These are phyloP conservation scores for Miamiensis avidus DNA, from an alignment of 169 alveolate species.

Conservation along the genomic window DNA sequence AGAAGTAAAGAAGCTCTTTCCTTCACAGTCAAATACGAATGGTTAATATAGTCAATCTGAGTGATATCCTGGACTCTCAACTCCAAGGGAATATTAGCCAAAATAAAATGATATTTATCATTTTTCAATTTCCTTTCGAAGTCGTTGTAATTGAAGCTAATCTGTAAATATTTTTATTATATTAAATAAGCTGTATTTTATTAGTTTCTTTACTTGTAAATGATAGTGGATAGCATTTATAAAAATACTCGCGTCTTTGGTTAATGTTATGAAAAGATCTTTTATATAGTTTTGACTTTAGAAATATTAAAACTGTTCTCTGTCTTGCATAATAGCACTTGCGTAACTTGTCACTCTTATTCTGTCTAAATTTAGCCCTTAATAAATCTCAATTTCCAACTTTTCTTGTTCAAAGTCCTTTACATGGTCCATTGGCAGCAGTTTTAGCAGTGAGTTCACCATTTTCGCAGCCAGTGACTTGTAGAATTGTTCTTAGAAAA, in stretches of 20 bases:
- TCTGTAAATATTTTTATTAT: neutral
- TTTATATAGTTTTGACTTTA: no score
- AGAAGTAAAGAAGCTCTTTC: constrained; percentile 21
- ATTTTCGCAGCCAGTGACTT: neutral
- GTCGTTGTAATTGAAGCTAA: neutral
- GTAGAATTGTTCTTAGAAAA: constrained; percentile 1
- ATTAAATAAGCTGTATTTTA: neutral
- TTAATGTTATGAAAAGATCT: neutral
- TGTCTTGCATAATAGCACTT: neutral
- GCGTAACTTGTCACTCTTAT: neutral
- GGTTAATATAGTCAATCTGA: neutral
- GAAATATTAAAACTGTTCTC: no score
- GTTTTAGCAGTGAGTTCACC: neutral
- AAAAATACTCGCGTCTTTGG: neutral
- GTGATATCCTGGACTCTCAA: neutral
- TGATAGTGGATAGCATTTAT: neutral
- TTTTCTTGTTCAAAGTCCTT: neutral
- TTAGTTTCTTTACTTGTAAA: neutral
- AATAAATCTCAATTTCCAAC: neutral
- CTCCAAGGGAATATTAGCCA: neutral
- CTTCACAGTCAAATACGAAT: neutral
- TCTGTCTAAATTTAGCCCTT: neutral
- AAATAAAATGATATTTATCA: constrained; percentile 11
- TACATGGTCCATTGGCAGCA: neutral
- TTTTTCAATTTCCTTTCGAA: constrained; percentile 21